Conservation (phyloP, 306 rosid species). For the Malus asiatica region DNA sequence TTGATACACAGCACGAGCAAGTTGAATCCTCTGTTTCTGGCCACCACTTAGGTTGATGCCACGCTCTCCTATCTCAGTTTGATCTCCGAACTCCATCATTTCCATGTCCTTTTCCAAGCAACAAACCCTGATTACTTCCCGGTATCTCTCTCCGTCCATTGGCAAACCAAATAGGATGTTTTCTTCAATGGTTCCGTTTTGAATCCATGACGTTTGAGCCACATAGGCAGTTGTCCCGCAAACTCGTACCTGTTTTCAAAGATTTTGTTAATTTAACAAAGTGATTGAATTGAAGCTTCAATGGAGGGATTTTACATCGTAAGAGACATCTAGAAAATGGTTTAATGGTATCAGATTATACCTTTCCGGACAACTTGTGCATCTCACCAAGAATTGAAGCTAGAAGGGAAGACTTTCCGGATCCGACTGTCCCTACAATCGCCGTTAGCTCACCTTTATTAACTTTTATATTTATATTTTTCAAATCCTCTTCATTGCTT, state of each 20-base stretch:
- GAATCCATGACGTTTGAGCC: conserved; percentile 98
- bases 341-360: conserved; percentile 16
- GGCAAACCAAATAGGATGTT: conserved; percentile 78
- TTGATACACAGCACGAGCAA: conserved; percentile 90
- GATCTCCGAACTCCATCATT: conserved; percentile 92
- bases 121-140: conserved; percentile 67
- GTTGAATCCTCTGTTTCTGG: conserved; percentile 93
- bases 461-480: conserved; percentile 50
- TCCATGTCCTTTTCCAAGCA: conserved; percentile 86
- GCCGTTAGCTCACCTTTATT: conserved; percentile 72
- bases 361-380: conserved; percentile 79
- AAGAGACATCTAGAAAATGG: not conserved
- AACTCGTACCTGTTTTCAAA: conserved; percentile 57
- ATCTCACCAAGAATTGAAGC: conserved; percentile 92
- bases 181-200: conserved; percentile 87
- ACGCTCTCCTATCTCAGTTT: conserved; percentile 95
- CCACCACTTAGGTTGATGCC: conserved; percentile 98
- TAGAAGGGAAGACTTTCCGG: conserved; percentile 89
- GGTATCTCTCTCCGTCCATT: conserved; percentile 61
- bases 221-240: conserved; percentile 87
- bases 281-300: not conserved
- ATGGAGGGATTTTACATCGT: not conserved
- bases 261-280: not conserved
- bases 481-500: conserved; percentile 40
- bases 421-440: conserved; percentile 87